Evolutionary conservation across 495 filamentous ascomycete species (phyloP), one percentile per base, ranked within the genome.

Genomic region (Hypoxylon lienhwacheense): DNA sequence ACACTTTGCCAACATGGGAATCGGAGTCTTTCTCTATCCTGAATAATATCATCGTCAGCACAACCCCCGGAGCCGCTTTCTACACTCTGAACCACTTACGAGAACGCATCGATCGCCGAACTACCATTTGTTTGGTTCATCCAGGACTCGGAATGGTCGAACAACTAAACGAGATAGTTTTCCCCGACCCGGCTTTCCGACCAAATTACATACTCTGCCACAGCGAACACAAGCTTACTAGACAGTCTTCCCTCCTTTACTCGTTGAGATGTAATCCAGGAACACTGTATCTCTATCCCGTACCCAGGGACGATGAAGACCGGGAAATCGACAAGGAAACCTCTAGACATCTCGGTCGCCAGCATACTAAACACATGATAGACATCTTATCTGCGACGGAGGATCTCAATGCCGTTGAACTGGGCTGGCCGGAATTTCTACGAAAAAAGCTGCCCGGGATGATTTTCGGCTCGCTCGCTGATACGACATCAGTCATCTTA

Each of bases 71-170:
- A 0, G 69, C 77, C 4, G 58, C 82, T 0, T 56, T 83, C 7
- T 56, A 71, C 2, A 84, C 85, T 2, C 62, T 97, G 12, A 48
- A 66, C 19, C 53, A 67, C 1, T 74, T 97, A 32, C 67, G 67
- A 4, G 77, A 88, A 53, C 80, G 90, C 6, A 72, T 98, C n/a
- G 81, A 81, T 24, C 70, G 75, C 3, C 72, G 81, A 10, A 90
- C 90, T 2, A 91, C 91, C 0, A 78, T 98, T 22, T 77, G 87
- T 29, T 81, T 98, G 16, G 62, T 95, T 3, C 87, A 95, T 43
- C 88, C 92, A 37, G 91, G 90, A 3, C 81, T 97, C 73, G 92
- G 91, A 1, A 67, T 86, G 2, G 70, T 90, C 20, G 89, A 96
- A n/a, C 75, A 79, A 26, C 70, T 96, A 14, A 88, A 88, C 55